A percentile compares a stretch with the other conserved stretches of the same genome.
Evolutionary conservation across 208 protist genomes (phyloP).

Genomic region (Herpetomonas tarakana): DNA sequence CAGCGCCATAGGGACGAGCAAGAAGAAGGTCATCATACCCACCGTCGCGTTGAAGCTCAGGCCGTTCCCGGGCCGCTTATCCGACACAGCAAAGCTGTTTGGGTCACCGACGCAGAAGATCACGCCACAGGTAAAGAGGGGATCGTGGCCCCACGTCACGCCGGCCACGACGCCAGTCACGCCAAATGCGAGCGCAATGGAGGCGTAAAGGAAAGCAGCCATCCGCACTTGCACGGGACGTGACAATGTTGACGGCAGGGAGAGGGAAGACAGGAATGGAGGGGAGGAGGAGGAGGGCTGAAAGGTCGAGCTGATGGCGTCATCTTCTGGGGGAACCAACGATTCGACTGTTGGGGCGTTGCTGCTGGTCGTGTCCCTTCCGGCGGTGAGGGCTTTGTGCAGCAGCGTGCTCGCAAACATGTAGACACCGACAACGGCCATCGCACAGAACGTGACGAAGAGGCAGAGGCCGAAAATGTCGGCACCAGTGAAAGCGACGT

Average conservation of each 20-base stretch:
- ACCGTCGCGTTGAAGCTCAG: slow-evolving; percentile 16
- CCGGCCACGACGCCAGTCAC: slow-evolving; percentile 6
- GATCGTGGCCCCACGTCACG: slow-evolving; percentile 18
- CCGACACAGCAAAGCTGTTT: slow-evolving; percentile 6
- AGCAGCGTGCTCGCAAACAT: too few relatives aligned
- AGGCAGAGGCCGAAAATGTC: too few relatives aligned
- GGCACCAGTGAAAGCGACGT: too few relatives aligned
- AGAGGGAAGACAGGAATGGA: slow-evolving; percentile 1
- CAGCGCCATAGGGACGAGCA: slow-evolving; percentile 22
- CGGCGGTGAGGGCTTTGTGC: too few relatives aligned
- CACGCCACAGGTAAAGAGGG: slow-evolving; percentile 20
- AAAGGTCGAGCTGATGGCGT: too few relatives aligned
- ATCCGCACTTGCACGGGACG: slow-evolving; percentile 9
- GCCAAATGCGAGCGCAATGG: slow-evolving; percentile 11
- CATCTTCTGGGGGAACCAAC: slow-evolving; percentile 15
- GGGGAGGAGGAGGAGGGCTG: slow-evolving; percentile 7
- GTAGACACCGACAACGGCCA: too few relatives aligned
- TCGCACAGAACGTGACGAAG: too few relatives aligned
- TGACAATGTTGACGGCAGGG: too few relatives aligned
- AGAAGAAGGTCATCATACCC: slow-evolving; percentile 18
- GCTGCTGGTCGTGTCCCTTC: too few relatives aligned
- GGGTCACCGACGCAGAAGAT: slow-evolving; percentile 28
- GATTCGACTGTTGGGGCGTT: too few relatives aligned
- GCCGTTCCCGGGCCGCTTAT: slow-evolving; percentile 15
- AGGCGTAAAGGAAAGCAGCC: slow-evolving; percentile 9